A percentile compares a stretch with the other conserved stretches of the same genome.
These are phyloP conservation scores for Populus hybrid DNA, from an alignment of 441 rosid genomes.

Conservation along the genomic window DNA sequence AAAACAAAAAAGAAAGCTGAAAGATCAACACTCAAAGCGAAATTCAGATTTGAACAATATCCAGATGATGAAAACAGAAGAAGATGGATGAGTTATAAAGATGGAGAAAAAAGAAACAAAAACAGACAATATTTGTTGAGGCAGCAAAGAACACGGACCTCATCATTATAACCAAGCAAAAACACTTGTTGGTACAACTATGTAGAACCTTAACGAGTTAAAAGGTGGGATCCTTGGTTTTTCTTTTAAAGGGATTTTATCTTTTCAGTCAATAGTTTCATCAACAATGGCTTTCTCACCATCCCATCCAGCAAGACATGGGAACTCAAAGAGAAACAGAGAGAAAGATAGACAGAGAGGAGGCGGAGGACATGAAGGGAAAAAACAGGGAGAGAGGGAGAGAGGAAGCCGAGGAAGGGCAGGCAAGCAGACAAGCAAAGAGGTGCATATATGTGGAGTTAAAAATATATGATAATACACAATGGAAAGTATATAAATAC, in stretches of 20 bases:
- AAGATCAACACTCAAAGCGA: not conserved
- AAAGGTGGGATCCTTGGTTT: not conserved
- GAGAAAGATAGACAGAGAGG: not conserved
- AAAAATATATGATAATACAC: too few relatives aligned
- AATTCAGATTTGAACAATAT: constrained; percentile 1
- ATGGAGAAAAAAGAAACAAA: not conserved
- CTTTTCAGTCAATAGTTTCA: not conserved
- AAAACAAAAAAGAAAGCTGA: not conserved
- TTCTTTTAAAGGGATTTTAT: not conserved
- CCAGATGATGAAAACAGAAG: not conserved
- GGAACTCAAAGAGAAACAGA: not conserved
- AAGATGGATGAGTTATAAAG: not conserved
- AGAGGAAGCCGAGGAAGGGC: not conserved
- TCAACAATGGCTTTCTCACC: not conserved
- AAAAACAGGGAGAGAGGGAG: not conserved
- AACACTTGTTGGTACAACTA: not conserved
- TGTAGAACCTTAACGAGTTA: not conserved
- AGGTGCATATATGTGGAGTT: not conserved
- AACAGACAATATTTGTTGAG: not conserved
- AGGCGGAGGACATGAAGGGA: not conserved
- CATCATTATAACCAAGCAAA: constrained; percentile 26
- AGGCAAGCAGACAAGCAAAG: not conserved
- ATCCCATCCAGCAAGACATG: not conserved
- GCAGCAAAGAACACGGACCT: constrained; percentile 21
- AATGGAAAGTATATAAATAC: not conserved